These are phyloP conservation scores for Clonostachys rhizophaga DNA, from an alignment of 2,329 filamentous ascomycete genomes.

Conservation along the genomic window DNA sequence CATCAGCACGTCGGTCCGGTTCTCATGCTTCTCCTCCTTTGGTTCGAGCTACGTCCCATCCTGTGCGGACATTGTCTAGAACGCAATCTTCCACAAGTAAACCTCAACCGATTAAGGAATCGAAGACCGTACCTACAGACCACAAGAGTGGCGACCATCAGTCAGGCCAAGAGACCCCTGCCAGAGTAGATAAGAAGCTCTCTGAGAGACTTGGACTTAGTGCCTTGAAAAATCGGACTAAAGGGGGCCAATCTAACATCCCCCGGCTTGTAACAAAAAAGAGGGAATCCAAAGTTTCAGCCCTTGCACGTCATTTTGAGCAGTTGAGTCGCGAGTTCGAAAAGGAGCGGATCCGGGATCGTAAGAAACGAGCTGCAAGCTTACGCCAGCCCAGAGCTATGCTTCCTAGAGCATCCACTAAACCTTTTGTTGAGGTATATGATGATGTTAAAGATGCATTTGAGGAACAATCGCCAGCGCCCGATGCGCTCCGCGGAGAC, in stretches of 20 bases:
- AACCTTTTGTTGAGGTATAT: constrained; percentile 94
- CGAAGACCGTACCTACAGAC: constrained; percentile 17
- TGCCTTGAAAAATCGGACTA: constrained; percentile 56
- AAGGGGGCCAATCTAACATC: constrained; percentile 69
- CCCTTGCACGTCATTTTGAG: constrained; percentile 93
- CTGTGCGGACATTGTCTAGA: constrained; percentile 38
- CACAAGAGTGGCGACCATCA: constrained; percentile 3
- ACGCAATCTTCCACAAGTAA: constrained; percentile 39
- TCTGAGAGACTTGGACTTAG: constrained; percentile 66
- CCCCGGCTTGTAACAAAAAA: constrained; percentile 78
- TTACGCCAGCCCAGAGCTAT: constrained; percentile 73
- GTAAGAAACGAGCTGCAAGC: constrained; percentile 74
- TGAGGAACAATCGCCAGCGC: constrained; percentile 52
- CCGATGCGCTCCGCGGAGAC: constrained; percentile 15
- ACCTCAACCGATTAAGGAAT: constrained; percentile 26
- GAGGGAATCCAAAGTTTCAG: constrained; percentile 76
- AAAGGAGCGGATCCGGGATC: constrained; percentile 84
- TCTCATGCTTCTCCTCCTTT: constrained; percentile 45
- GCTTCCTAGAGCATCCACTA: constrained; percentile 82
- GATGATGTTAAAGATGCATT: constrained; percentile 91
- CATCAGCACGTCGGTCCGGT: constrained; percentile 37
- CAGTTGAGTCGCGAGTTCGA: constrained; percentile 95
- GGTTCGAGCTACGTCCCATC: constrained; percentile 47
- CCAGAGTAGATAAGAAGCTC: constrained; percentile 68
- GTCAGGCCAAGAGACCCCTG: constrained; percentile 25